phyloP scores from a whole-genome alignment of 148 eudicot species.

The Amaranthus palmeri region DNA sequence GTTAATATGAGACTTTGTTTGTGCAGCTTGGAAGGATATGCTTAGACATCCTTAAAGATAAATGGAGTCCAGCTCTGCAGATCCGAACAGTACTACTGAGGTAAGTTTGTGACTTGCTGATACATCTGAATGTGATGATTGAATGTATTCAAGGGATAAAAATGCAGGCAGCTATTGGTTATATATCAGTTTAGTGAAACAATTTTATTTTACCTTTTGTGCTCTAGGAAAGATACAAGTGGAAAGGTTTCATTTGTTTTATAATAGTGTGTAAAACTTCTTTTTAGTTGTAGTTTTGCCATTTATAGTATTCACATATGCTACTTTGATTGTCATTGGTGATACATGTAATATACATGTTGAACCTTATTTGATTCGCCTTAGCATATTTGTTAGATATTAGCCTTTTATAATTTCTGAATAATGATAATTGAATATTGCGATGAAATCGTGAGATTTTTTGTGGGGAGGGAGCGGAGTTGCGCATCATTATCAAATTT shows the following conservation, averaged over 20 bases:
- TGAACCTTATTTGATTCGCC: too few relatives aligned
- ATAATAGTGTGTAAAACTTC: neutral
- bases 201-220: too few relatives aligned
- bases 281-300: too few relatives aligned
- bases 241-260: neutral
- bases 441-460: too few relatives aligned
- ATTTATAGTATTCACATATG: too few relatives aligned
- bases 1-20: neutral
- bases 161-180: neutral
- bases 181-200: neutral
- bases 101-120: conserved; percentile 26
- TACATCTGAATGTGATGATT: neutral
- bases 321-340: too few relatives aligned
- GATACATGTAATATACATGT: too few relatives aligned
- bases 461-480: neutral
- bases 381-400: too few relatives aligned
- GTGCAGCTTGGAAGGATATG: conserved; percentile 97
- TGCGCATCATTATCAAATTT: neutral
- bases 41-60: conserved; percentile 96
- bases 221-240: neutral
- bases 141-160: neutral
- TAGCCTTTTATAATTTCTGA: too few relatives aligned
- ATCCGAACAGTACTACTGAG: conserved; percentile 94
- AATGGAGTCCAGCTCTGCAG: conserved; percentile 99
- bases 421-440: too few relatives aligned